These are phyloP conservation scores for Arthrobotrys iridis DNA, from an alignment of 2,329 filamentous ascomycete genomes.

Conservation along the genomic window DNA sequence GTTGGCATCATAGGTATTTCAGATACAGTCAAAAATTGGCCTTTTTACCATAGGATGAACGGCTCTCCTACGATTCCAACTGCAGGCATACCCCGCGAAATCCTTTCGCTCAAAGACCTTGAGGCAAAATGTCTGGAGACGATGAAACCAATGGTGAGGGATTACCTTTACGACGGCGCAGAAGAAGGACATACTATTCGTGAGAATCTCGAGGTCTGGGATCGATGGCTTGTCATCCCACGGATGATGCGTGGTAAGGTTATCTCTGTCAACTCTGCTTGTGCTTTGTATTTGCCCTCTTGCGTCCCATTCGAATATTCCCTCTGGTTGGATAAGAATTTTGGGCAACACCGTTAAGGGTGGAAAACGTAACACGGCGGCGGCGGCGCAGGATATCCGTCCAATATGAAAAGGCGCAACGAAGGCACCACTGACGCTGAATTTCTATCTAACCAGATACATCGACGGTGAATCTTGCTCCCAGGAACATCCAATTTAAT, in stretches of 20 bases:
- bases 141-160: constrained; percentile 62
- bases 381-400: too few relatives aligned
- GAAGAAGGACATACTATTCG: constrained; percentile 68
- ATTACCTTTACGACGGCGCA: constrained; percentile 70
- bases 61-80: neutral
- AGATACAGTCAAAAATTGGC: too few relatives aligned
- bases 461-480: neutral
- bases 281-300: too few relatives aligned
- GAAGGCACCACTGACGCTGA: too few relatives aligned
- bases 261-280: constrained; percentile 28
- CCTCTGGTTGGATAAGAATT: too few relatives aligned
- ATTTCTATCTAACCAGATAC: too few relatives aligned
- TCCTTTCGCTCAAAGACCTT: constrained; percentile 62
- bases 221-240: constrained; percentile 66
- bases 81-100: constrained; percentile 60
- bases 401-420: too few relatives aligned
- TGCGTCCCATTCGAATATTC: constrained; percentile 64
- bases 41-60: neutral
- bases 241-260: constrained; percentile 63
- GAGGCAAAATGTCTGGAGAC: constrained; percentile 62
- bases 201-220: constrained; percentile 68
- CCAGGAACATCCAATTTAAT: neutral
- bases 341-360: constrained; percentile 45
- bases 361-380: constrained; percentile 12
- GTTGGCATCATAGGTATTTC: too few relatives aligned